Evolutionary conservation across 805 yeast genomes (phyloP).

Genomic region (Wickerhamiella brachini): DNA sequence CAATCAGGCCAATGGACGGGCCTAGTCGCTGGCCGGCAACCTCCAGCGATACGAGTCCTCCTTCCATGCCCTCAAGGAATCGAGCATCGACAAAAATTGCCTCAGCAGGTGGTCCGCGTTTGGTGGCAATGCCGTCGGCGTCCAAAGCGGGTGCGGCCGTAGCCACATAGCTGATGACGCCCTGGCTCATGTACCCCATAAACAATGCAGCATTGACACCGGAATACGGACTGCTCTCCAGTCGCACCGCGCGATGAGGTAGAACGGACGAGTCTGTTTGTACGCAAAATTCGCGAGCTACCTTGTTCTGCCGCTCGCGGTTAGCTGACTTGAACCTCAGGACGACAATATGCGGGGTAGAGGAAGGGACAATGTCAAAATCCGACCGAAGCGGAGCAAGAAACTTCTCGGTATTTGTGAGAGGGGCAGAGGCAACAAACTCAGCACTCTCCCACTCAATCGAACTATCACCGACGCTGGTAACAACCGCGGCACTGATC

Average conservation of each 20-base stretch:
- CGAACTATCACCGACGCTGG: neutral
- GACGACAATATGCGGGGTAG: constrained; percentile 4
- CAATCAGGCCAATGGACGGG: constrained; percentile 19
- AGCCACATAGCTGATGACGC: constrained; percentile 16
- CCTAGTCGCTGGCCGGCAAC: constrained; percentile 1
- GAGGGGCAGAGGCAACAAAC: neutral
- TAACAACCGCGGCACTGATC: constrained; percentile 2
- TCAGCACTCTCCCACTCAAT: constrained; percentile 12
- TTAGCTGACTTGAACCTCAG: constrained; percentile 7
- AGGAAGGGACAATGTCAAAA: constrained; percentile 9
- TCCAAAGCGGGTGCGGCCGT: neutral
- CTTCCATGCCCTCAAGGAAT: constrained; percentile 27
- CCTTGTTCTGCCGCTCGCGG: neutral
- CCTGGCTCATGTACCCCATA: constrained; percentile 19
- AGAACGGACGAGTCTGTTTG: neutral
- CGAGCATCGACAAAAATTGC: constrained; percentile 20
- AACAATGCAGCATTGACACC: constrained; percentile 24
- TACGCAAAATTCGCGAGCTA: constrained; percentile 1
- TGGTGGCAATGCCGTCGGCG: neutral
- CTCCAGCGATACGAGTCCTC: constrained; percentile 17
- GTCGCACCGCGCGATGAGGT: neutral
- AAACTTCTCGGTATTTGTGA: neutral
- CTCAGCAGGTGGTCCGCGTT: constrained; percentile 1
- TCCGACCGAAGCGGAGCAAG: constrained; percentile 2
- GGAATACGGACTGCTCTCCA: constrained; percentile 24